Percentiles rank a stretch among this genome's conserved stretches.
Evolutionary conservation across 163 green algal genomes (phyloP).

Genomic region (Picocystis sp.): DNA sequence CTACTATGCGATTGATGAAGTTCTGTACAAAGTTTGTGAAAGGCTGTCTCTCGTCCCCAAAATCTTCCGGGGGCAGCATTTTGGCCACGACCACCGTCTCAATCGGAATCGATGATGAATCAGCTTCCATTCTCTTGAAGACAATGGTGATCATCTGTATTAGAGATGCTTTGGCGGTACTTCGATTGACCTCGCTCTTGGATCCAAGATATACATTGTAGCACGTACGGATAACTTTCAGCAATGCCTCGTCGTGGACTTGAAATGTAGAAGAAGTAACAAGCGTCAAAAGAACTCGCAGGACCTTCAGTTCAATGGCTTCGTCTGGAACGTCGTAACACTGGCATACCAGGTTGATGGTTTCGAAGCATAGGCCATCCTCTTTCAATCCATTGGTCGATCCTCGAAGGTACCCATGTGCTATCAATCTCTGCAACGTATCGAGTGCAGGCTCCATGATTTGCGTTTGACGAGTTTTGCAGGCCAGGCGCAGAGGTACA

Average conservation of each 20-base stretch:
- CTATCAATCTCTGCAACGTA: slow-evolving; percentile 67
- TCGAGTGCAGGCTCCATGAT: slow-evolving; percentile 64
- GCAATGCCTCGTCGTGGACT: slow-evolving; percentile 26
- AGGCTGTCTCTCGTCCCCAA: slow-evolving; percentile 21
- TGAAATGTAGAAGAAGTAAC: slow-evolving; percentile 1
- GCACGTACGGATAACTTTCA: slow-evolving; percentile 38
- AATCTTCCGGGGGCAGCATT: slow-evolving; percentile 43
- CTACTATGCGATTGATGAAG: slow-evolving; percentile 22
- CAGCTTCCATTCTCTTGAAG: slow-evolving; percentile 73
- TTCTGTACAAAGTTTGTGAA: slow-evolving; percentile 49
- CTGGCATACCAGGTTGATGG: slow-evolving; percentile 7
- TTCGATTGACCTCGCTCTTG: slow-evolving; percentile 79
- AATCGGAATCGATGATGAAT: slow-evolving; percentile 31
- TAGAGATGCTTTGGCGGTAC: slow-evolving; percentile 81
- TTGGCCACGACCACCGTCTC: slow-evolving; percentile 72
- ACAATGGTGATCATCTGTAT: slow-evolving; percentile 94
- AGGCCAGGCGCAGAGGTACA: no score
- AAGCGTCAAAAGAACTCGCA: slow-evolving; percentile 60
- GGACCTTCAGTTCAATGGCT: slow-evolving; percentile 65
- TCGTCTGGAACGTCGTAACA: slow-evolving; percentile 65
- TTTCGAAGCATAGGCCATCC: background rate
- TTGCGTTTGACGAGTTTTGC: slow-evolving; percentile 31
- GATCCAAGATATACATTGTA: slow-evolving; percentile 95
- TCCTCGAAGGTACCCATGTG: slow-evolving; percentile 32
- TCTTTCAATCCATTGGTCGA: slow-evolving; percentile 1